These are phyloP conservation scores for Aureobasidium subglaciale DNA, from an alignment of 2,329 filamentous ascomycete species.

Conservation along the genomic window DNA sequence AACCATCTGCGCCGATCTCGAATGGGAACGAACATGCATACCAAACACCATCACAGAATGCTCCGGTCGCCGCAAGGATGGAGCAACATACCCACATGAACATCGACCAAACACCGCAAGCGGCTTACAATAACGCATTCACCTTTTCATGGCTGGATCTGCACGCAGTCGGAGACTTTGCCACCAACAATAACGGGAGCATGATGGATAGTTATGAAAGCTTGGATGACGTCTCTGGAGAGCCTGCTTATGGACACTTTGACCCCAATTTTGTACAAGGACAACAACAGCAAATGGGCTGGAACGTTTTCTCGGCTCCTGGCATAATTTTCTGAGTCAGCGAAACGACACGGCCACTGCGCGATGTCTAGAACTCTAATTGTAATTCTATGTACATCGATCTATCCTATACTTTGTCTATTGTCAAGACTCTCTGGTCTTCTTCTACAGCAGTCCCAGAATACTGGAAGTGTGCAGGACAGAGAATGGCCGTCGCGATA, in stretches of 20 bases:
- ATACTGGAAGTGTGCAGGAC: too few species aligned
- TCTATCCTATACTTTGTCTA: too few species aligned
- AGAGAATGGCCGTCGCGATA: too few species aligned
- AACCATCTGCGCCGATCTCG: not conserved
- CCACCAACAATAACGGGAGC: conserved; percentile 26
- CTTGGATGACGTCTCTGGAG: conserved; percentile 24
- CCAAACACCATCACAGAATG: not conserved
- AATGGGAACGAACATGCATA: conserved; percentile 16
- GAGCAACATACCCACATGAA: conserved; percentile 28
- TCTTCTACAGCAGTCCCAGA: too few species aligned
- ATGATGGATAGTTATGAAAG: conserved; percentile 25
- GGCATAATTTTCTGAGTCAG: conserved; percentile 24
- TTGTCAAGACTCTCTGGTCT: too few species aligned
- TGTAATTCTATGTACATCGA: too few species aligned
- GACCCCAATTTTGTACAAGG: conserved; percentile 24
- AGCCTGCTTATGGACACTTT: conserved; percentile 23
- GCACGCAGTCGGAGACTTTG: conserved; percentile 53
- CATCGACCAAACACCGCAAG: conserved; percentile 22
- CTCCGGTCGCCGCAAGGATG: conserved; percentile 20
- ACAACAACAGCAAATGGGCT: conserved; percentile 20
- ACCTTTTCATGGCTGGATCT: conserved; percentile 58
- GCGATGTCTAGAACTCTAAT: too few species aligned
- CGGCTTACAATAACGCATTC: conserved; percentile 40
- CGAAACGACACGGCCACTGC: not conserved
- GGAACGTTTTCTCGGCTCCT: conserved; percentile 22